phyloP scores from a whole-genome alignment of 129 eudicot genomes.

The Dittrichia graveolens region DNA sequence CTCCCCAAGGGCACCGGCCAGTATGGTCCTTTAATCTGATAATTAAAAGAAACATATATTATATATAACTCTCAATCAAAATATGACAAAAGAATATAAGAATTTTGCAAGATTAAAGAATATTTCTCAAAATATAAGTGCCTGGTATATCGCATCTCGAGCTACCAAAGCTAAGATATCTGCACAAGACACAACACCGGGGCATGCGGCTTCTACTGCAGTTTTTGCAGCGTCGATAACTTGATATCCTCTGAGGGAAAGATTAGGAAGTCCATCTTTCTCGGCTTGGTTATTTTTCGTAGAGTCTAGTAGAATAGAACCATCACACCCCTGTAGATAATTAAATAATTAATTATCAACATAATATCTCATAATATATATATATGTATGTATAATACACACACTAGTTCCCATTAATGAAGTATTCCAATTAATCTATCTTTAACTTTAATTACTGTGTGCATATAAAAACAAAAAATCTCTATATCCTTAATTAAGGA shows the following conservation, averaged over 20 bases:
- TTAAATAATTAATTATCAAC: not conserved
- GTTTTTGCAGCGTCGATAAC: slow-evolving; percentile 65
- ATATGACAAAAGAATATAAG: not conserved
- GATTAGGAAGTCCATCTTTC: slow-evolving; percentile 58
- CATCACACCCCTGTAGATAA: slow-evolving; percentile 71
- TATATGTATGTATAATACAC: too few species aligned
- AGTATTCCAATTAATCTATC: not conserved
- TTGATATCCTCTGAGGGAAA: slow-evolving; percentile 54
- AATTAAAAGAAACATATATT: not conserved
- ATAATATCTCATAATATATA: not conserved
- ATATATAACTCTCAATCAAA: not conserved
- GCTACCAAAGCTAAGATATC: slow-evolving; percentile 78
- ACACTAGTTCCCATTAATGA: not conserved
- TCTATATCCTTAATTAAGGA: not conserved
- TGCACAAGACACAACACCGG: slow-evolving; percentile 74
- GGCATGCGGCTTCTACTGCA: slow-evolving; percentile 61
- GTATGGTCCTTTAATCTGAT: slow-evolving; percentile 52
- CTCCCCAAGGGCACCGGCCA: slow-evolving; percentile 70
- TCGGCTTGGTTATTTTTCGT: slow-evolving; percentile 49
- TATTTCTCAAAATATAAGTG: slow-evolving; percentile 14
- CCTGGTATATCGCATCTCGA: slow-evolving; percentile 57
- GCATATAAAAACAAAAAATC: not conserved
- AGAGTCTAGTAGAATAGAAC: slow-evolving; percentile 61
- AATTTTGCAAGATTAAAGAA: too few species aligned
- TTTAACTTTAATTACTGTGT: not conserved